These are phyloP conservation scores for Globisporangium iwayamae DNA, from an alignment of 352 stramenopile species.

Conservation along the genomic window DNA sequence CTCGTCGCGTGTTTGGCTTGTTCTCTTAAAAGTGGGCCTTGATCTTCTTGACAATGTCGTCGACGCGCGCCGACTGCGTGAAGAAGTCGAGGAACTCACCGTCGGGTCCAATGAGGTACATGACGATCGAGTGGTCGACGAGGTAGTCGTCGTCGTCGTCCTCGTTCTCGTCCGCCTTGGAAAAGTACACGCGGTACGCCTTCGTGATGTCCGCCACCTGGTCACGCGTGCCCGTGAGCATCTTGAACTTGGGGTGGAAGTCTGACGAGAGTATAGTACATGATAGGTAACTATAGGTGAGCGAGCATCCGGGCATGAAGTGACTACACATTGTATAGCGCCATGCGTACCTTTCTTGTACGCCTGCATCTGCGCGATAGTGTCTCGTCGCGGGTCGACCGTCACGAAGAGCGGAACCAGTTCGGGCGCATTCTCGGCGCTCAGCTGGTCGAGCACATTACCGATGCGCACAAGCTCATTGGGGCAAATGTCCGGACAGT, in stretches of 20 bases:
- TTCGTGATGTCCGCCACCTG: slow-evolving; percentile 97
- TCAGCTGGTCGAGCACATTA: slow-evolving; percentile 92
- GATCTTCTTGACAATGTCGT: slow-evolving; percentile 95
- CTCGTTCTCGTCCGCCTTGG: slow-evolving; percentile 93
- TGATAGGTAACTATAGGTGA: not conserved
- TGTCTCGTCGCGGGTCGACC: slow-evolving; percentile 97
- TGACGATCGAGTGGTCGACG: slow-evolving; percentile 99
- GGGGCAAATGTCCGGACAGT: slow-evolving; percentile 99
- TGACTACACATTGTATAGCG: not conserved
- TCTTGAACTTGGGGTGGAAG: slow-evolving; percentile 85
- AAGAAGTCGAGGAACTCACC: slow-evolving; percentile 99
- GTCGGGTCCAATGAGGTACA: slow-evolving; percentile 96
- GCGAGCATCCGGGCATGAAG: not conserved
- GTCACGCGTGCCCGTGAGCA: slow-evolving; percentile 91
- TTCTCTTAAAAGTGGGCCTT: slow-evolving; percentile 61
- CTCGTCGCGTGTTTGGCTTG: not conserved
- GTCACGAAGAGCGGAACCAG: slow-evolving; percentile 96
- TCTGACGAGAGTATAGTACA: slow-evolving; percentile 24
- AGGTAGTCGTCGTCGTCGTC: slow-evolving; percentile 98
- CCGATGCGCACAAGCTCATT: slow-evolving; percentile 98
- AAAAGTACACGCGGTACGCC: slow-evolving; percentile 99
- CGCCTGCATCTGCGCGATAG: slow-evolving; percentile 92
- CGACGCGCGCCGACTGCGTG: slow-evolving; percentile 94
- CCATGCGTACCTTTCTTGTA: slow-evolving; percentile 88
- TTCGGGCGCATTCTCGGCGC: slow-evolving; percentile 52